phyloP scores from a whole-genome alignment of 345 rosid genomes.

The Balakata baccata region DNA sequence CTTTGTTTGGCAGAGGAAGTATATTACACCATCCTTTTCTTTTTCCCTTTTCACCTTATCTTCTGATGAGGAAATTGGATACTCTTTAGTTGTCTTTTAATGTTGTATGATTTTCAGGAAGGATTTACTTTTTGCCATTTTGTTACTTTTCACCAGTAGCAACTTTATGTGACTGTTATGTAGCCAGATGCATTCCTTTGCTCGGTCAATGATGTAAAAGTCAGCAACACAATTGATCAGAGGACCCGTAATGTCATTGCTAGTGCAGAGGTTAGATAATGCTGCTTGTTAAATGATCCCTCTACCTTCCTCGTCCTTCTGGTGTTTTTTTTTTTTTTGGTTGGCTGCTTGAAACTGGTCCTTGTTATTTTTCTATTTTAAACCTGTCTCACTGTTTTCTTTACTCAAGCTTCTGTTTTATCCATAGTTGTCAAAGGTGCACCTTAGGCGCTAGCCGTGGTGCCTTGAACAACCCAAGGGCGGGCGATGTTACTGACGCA shows the following conservation, averaged over 20 bases:
- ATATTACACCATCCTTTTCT: background rate
- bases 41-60: background rate
- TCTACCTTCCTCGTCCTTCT: background rate
- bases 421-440: background rate
- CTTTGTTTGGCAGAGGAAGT: background rate
- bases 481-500: too few species aligned
- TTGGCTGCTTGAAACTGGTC: background rate
- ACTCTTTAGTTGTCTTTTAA: background rate
- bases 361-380: too few species aligned
- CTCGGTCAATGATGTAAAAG: conserved; percentile 88
- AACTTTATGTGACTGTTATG: conserved; percentile 40
- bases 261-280: conserved; percentile 67
- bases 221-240: conserved; percentile 63
- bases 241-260: conserved; percentile 66
- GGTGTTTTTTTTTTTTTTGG: background rate
- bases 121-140: background rate
- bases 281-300: conserved; percentile 1
- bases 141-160: conserved; percentile 4
- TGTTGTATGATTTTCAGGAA: background rate
- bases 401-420: conserved; percentile 11
- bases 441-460: too few species aligned
- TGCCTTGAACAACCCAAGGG: too few species aligned
- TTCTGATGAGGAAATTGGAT: background rate
- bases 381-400: conserved; percentile 5
- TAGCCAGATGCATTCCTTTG: conserved; percentile 99